phyloP scores from a whole-genome alignment of 2,329 filamentous ascomycete genomes.

The Zasmidium citrigriseum region DNA sequence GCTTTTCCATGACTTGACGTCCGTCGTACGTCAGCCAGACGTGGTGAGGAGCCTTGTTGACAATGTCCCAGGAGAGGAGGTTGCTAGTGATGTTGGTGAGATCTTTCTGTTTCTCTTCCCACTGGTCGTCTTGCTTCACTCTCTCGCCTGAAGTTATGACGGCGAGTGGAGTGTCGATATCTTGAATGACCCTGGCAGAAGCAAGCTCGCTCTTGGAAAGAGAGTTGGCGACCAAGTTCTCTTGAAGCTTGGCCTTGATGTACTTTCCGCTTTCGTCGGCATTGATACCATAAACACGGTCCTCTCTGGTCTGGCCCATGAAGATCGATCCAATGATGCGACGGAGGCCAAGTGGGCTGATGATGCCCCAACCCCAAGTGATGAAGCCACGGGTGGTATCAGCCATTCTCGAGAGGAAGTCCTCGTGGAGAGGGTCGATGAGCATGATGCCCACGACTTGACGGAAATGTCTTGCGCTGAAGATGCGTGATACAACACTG shows the following conservation, averaged over 20 bases:
- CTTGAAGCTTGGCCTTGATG: conserved; percentile 89
- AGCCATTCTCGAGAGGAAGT: conserved; percentile 70
- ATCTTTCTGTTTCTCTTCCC: conserved; percentile 84
- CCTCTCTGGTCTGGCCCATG: conserved; percentile 74
- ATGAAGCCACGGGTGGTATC: conserved; percentile 72
- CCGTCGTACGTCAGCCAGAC: conserved; percentile 80
- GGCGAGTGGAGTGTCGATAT: conserved; percentile 71
- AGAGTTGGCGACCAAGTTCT: conserved; percentile 82
- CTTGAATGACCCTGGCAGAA: conserved; percentile 77
- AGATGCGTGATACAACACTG: conserved; percentile 86
- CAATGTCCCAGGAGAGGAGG: conserved; percentile 80
- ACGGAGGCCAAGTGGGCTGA: conserved; percentile 85
- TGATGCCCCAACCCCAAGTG: conserved; percentile 81
- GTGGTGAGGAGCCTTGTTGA: conserved; percentile 79
- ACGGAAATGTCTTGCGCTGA: conserved; percentile 77
- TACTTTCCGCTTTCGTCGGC: conserved; percentile 79
- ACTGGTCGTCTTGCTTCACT: conserved; percentile 65
- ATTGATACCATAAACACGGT: conserved; percentile 79
- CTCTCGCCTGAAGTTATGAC: conserved; percentile 80
- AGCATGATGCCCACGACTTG: conserved; percentile 78
- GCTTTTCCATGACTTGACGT: conserved; percentile 73
- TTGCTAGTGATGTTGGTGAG: conserved; percentile 78
- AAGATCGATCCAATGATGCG: conserved; percentile 79
- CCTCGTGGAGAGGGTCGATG: conserved; percentile 87
- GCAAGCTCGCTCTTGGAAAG: conserved; percentile 81